These are phyloP conservation scores for Aphanomyces astaci DNA, from an alignment of 352 stramenopile genomes.

Conservation along the genomic window DNA sequence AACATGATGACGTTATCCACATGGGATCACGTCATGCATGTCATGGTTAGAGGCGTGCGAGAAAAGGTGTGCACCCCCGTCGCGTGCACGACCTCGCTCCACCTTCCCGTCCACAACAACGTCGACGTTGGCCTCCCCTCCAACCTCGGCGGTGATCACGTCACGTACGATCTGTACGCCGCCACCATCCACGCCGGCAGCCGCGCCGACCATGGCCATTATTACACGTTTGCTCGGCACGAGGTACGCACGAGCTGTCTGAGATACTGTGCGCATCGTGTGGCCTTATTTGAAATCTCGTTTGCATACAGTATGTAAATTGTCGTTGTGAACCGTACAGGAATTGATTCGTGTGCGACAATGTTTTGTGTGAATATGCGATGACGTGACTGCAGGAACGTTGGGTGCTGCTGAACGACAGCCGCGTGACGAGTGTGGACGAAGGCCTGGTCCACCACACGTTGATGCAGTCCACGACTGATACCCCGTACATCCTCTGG, in stretches of 20 bases:
- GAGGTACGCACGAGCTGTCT: no score
- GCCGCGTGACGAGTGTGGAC: not conserved
- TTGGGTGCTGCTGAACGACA: conserved; percentile 22
- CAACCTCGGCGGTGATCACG: not conserved
- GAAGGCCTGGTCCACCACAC: not conserved
- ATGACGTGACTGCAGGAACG: no score
- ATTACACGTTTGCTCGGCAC: conserved; percentile 4
- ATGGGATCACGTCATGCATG: not conserved
- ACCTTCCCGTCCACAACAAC: not conserved
- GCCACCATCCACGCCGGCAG: conserved; percentile 17
- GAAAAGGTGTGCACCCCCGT: conserved; percentile 18
- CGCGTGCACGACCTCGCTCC: not conserved
- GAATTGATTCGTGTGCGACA: no score
- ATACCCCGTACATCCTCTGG: conserved; percentile 17
- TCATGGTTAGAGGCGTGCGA: not conserved
- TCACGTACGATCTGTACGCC: conserved; percentile 13
- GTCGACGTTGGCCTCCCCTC: not conserved
- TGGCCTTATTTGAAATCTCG: no score
- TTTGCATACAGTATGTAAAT: no score
- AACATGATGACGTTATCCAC: not conserved
- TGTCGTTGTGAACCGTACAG: no score
- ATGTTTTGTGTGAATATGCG: no score
- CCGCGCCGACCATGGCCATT: conserved; percentile 21
- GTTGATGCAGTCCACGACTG: conserved; percentile 9
- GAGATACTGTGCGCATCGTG: no score